Conservation (phyloP, 345 rosid species). For the Eucalyptus sp. region DNA sequence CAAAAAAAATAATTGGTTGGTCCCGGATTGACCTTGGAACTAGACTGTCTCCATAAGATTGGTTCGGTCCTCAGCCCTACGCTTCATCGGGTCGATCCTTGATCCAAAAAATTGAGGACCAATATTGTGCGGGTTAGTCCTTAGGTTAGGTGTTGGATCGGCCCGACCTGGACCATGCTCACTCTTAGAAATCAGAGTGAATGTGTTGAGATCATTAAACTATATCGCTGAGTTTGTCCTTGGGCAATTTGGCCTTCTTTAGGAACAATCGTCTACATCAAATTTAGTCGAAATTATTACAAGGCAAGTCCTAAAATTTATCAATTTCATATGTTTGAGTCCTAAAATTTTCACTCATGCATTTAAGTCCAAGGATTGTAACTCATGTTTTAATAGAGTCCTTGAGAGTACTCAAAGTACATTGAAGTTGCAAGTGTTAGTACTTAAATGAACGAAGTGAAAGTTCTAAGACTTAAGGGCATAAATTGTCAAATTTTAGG, state of each 20-base stretch:
- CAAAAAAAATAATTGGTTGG: no score
- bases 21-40: no score
- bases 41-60: no score
- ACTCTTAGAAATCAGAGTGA: neutral
- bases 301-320: neutral
- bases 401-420: neutral
- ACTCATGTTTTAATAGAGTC: neutral
- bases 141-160: no score
- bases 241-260: neutral
- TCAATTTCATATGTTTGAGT: neutral
- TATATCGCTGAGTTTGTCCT: rapidly evolving
- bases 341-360: neutral
- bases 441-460: neutral
- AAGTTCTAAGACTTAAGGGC: neutral
- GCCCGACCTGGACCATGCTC: rapidly evolving
- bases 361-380: neutral
- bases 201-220: neutral
- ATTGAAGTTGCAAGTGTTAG: neutral
- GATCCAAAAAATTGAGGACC: no score
- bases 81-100: rapidly evolving
- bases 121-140: no score
- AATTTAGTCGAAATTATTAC: neutral
- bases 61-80: rapidly evolving
- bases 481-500: neutral
- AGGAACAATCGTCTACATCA: neutral